phyloP scores from a whole-genome alignment of 192 early-diverging fungal species.

The Ambispora gerdemannii region DNA sequence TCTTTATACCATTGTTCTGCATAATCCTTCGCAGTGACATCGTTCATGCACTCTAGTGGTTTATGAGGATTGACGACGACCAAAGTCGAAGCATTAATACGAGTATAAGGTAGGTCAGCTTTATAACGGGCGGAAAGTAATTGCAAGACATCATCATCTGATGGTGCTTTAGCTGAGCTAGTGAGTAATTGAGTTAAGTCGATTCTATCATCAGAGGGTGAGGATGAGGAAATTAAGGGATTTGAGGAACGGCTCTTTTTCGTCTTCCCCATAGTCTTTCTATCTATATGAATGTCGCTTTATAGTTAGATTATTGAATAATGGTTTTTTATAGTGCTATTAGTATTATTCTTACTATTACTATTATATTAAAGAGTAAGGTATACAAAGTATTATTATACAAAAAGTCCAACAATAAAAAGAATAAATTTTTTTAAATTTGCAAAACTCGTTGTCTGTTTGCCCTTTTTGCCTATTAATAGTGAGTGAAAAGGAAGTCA shows the following conservation, averaged over 20 bases:
- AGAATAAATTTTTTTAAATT: no score
- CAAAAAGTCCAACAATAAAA: no score
- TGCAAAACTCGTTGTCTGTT: no score
- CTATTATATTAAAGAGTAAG: neutral
- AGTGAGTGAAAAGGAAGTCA: no score
- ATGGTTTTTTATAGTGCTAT: no score
- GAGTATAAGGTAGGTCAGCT: slow-evolving; percentile 50
- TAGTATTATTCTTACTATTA: neutral
- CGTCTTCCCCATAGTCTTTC: neutral
- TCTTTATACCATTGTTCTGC: slow-evolving; percentile 50
- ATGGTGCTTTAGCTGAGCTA: slow-evolving; percentile 9
- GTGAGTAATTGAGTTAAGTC: slow-evolving; percentile 41
- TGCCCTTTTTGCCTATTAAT: no score
- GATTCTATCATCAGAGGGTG: slow-evolving; percentile 16
- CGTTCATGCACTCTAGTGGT: slow-evolving; percentile 41
- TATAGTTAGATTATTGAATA: no score
- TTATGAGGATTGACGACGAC: slow-evolving; percentile 51
- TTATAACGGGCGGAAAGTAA: slow-evolving; percentile 46
- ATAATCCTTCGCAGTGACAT: slow-evolving; percentile 47
- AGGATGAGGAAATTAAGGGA: neutral
- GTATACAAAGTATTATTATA: neutral
- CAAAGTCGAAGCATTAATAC: slow-evolving; percentile 46
- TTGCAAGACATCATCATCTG: slow-evolving; percentile 48
- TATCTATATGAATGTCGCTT: no score
- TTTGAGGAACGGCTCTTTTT: slow-evolving; percentile 6